Base-by-base conservation (phyloP, 2,329 filamentous ascomycete species). In the Verticillium albo-atrum region DNA sequence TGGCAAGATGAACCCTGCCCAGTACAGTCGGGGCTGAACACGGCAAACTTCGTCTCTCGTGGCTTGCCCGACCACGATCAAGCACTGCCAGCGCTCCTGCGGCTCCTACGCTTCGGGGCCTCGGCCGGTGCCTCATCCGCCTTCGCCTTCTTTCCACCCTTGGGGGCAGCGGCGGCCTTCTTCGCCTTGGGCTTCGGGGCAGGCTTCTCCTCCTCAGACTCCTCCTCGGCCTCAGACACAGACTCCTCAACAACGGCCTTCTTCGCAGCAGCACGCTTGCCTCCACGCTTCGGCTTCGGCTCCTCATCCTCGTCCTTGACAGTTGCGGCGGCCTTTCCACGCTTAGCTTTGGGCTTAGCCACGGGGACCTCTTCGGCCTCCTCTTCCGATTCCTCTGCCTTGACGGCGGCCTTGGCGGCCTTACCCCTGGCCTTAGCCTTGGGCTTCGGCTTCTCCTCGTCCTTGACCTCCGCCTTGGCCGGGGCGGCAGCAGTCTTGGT, bases 291-390 rank as follows among this genome's bases (percentile, higher is more conserved):
- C 15, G 57, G 5, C 61, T 65, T 67, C 25, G 65, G 58, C 26
- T 67, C 67, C 28, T 67, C 64, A 14, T 63, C 67, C 7, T 66
- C 63, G 25, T 66, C 61, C 34, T 66, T 64, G n/a, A 61, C 56
- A 5, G 57, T 32, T 30, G 52, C 32, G 1, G 57, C 50, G n/a
- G 50, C 52, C 42, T 62, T 62, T 27, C 47, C 25, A 20, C 56
- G 58, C 66, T 72, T 76, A 25, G 71, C 65, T 64, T 73, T 75
- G 37, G 58, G 26, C 61, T 75, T 74, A 26, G 72, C 65, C 57
- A 71, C 67, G 14, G 71, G 70, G 60, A 75, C 66, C 15, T 73
- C 70, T 20, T 73, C 67, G 4, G 68, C 69, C 7, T 73, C 72
- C 12, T 73, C 71, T 4, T 69, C 68, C 6, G 63, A 59, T 2